These are phyloP conservation scores for Fraxinus dipetala DNA, from an alignment of 305 asterid species.

Conservation along the genomic window DNA sequence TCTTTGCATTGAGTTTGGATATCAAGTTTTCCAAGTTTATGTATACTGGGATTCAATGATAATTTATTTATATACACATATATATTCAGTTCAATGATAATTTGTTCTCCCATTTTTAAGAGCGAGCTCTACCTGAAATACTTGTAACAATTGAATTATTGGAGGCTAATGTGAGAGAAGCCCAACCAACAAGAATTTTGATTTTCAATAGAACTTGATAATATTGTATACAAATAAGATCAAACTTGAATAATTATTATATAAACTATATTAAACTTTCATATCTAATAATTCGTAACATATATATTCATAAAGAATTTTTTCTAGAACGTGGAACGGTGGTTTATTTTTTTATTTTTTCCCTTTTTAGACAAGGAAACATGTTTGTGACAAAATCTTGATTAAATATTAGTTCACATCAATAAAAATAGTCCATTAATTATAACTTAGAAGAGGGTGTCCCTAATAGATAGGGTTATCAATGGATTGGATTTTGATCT, in stretches of 20 bases:
- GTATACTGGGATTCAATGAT: background rate
- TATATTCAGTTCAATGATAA: background rate
- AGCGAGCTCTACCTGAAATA: background rate
- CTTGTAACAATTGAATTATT: background rate
- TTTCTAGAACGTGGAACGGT: too few species aligned
- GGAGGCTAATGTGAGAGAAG: background rate
- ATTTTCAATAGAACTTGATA: background rate
- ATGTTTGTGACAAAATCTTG: background rate
- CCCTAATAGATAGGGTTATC: background rate
- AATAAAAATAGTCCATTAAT: background rate
- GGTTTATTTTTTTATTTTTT: too few species aligned
- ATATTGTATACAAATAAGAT: background rate
- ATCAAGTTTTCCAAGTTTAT: background rate
- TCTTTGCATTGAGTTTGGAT: slow-evolving; percentile 28
- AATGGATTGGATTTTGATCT: too few species aligned
- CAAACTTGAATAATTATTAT: background rate
- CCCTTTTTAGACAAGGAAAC: background rate
- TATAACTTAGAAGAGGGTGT: background rate
- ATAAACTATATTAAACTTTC: too few species aligned
- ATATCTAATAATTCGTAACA: too few species aligned
- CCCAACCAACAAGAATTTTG: background rate
- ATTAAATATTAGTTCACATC: background rate
- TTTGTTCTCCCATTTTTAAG: background rate
- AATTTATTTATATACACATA: too few species aligned
- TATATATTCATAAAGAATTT: too few species aligned